Evolutionary conservation across 192 early-diverging fungal species (phyloP).

Genomic region (Radiomyces spectabilis): DNA sequence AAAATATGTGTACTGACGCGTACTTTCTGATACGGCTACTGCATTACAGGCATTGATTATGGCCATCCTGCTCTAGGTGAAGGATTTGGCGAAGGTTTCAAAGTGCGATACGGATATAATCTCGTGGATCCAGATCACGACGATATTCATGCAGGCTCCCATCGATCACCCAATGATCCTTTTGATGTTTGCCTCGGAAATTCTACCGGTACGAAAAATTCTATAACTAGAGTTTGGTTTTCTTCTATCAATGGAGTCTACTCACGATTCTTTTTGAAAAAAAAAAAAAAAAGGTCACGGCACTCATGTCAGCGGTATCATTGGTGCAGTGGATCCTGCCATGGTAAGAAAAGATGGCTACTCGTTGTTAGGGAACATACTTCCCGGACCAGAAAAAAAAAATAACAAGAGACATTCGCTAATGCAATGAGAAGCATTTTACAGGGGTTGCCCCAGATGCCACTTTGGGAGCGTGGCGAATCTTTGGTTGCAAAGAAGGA

Average conservation of each 20-base stretch:
- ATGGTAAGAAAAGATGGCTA: constrained; percentile 9
- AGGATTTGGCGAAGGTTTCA: constrained; percentile 55
- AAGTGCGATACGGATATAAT: constrained; percentile 52
- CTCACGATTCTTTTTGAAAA: background rate
- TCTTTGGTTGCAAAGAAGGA: constrained; percentile 69
- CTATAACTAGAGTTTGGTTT: too few species aligned
- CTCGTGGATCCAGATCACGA: constrained; percentile 49
- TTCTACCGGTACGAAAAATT: too few species aligned
- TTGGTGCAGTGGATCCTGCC: constrained; percentile 25
- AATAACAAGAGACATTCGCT: too few species aligned
- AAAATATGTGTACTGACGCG: background rate
- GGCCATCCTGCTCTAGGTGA: constrained; percentile 56
- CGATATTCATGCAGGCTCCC: background rate
- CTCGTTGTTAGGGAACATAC: too few species aligned
- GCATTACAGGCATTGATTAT: constrained; percentile 52
- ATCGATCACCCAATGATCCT: constrained; percentile 32
- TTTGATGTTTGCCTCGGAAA: constrained; percentile 21
- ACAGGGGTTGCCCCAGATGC: constrained; percentile 52
- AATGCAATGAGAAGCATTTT: constrained; percentile 20
- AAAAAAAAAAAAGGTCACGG: constrained; percentile 43
- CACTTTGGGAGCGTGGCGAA: constrained; percentile 64
- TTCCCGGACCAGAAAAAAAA: background rate
- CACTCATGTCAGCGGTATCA: constrained; percentile 57
- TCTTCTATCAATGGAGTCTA: too few species aligned
- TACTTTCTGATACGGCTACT: too few species aligned